These are phyloP conservation scores for Ganoderma leucocontextum DNA, from an alignment of 1,284 basidiomycete genomes.

Conservation along the genomic window DNA sequence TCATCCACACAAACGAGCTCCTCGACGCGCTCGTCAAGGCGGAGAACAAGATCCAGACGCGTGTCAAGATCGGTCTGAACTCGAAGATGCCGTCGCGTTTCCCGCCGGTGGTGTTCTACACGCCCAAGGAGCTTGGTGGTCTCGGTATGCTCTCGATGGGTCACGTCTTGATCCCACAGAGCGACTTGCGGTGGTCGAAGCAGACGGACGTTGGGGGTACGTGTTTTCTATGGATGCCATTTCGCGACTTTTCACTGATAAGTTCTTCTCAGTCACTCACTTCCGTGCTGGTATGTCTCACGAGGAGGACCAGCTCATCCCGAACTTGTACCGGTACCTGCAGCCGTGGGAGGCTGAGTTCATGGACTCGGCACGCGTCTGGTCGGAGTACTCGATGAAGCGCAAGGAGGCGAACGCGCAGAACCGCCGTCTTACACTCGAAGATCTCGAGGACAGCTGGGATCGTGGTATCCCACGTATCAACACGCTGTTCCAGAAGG, in stretches of 20 bases:
- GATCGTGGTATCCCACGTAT: slow-evolving; percentile 98
- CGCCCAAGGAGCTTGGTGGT: slow-evolving; percentile 95
- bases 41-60: slow-evolving; percentile 98
- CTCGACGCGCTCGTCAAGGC: slow-evolving; percentile 95
- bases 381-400: slow-evolving; percentile 99
- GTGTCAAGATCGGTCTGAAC: slow-evolving; percentile 99
- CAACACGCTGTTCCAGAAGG: slow-evolving; percentile 98
- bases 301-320: slow-evolving; percentile 94
- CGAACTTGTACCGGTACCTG: slow-evolving; percentile 97
- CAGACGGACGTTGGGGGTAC: slow-evolving; percentile 94
- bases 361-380: slow-evolving; percentile 96
- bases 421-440: slow-evolving; percentile 95
- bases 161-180: slow-evolving; percentile 97
- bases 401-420: slow-evolving; percentile 98
- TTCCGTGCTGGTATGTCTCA: slow-evolving; percentile 98
- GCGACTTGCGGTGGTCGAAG: slow-evolving; percentile 97
- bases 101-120: slow-evolving; percentile 97
- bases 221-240: slow-evolving; percentile 34
- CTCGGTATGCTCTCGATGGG: slow-evolving; percentile 99
- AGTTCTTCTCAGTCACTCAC: slow-evolving; percentile 73
- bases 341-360: slow-evolving; percentile 99
- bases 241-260: slow-evolving; percentile 25
- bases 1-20: slow-evolving; percentile 96
- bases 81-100: slow-evolving; percentile 99
- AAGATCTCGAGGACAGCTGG: slow-evolving; percentile 97